phyloP scores from a whole-genome alignment of 306 rosid species.

The Quillaja saponaria region DNA sequence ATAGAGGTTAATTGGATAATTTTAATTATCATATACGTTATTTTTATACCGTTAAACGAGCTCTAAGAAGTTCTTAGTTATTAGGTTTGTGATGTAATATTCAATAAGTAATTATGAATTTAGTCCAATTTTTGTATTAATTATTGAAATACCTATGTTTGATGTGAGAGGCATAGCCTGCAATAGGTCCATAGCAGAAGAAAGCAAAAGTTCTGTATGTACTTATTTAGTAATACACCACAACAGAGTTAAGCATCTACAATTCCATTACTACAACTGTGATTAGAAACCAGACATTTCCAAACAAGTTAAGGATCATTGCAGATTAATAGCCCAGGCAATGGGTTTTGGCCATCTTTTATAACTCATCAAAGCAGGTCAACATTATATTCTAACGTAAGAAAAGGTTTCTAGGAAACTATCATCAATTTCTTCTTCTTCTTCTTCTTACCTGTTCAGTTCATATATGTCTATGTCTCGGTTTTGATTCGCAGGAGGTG shows the following conservation, averaged over 20 bases:
- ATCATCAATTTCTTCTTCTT: constrained; percentile 36
- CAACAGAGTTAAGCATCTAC: constrained; percentile 36
- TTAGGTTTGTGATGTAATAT: too few species aligned
- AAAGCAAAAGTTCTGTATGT: constrained; percentile 9
- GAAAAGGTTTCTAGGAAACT: constrained; percentile 39
- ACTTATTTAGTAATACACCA: constrained; percentile 3
- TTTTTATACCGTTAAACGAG: too few species aligned
- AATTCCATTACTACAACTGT: constrained; percentile 25
- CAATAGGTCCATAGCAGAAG: constrained; percentile 13
- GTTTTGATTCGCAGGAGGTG: neutral
- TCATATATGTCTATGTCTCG: neutral
- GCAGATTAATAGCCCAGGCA: constrained; percentile 9
- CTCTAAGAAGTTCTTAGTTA: too few species aligned
- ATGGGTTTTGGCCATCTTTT: constrained; percentile 15
- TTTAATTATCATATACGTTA: too few species aligned
- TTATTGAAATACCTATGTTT: neutral
- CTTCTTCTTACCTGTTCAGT: constrained; percentile 9
- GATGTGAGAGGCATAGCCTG: constrained; percentile 10
- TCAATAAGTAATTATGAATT: too few species aligned
- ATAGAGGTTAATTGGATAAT: too few species aligned
- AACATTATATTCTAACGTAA: constrained; percentile 26
- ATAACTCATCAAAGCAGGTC: constrained; percentile 22
- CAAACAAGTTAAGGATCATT: constrained; percentile 47
- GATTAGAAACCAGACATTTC: constrained; percentile 12
- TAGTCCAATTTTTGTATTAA: too few species aligned